phyloP scores from a whole-genome alignment of 2,329 filamentous ascomycete species.

The Scedosporium aurantiacum region DNA sequence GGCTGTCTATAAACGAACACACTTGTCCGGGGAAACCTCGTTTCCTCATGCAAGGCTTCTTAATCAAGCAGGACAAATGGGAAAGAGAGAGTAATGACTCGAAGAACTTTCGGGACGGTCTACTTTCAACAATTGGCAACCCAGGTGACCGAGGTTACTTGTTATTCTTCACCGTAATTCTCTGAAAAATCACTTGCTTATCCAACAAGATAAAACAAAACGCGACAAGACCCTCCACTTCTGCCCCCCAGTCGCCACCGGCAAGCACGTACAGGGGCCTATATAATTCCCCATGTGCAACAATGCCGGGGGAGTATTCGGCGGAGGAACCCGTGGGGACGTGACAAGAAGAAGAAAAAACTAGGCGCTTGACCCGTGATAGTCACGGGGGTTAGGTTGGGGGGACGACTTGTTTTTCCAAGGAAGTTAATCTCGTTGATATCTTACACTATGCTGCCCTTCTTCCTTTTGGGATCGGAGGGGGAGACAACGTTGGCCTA shows the following conservation, averaged over 20 bases:
- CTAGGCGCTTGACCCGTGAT: neutral
- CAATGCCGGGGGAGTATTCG: neutral
- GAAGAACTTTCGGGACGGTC: too few species aligned
- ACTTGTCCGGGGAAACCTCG: too few species aligned
- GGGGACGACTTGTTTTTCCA: neutral
- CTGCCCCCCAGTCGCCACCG: neutral
- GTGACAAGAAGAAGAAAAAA: neutral
- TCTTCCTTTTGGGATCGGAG: neutral
- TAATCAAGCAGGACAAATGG: too few species aligned
- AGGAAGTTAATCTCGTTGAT: neutral
- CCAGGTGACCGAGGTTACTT: neutral
- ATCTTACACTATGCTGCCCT: neutral
- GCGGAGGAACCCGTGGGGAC: neutral
- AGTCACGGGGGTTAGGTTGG: neutral
- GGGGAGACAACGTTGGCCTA: neutral
- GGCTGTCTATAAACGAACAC: too few species aligned
- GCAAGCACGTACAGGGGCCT: neutral
- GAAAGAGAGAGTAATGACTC: too few species aligned
- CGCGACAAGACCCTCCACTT: neutral
- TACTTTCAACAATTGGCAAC: neutral
- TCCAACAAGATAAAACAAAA: neutral
- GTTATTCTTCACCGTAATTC: neutral
- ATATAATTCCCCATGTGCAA: neutral
- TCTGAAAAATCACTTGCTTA: neutral
- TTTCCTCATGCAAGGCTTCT: too few species aligned